These are phyloP conservation scores for Aspergillaceae sp. DNA, from an alignment of 2,329 filamentous ascomycete genomes.

Conservation along the genomic window DNA sequence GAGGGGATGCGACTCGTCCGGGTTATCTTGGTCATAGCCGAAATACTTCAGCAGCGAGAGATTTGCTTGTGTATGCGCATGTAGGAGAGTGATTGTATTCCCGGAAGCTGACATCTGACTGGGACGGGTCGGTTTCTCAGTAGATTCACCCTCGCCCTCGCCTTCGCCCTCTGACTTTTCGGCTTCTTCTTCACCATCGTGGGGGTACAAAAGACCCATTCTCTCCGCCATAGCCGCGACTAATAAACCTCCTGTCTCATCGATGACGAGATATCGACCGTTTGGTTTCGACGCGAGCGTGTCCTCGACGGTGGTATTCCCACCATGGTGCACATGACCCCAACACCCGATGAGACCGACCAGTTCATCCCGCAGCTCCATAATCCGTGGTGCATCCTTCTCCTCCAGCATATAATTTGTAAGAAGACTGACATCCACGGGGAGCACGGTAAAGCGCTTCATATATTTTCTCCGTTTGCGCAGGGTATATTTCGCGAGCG, in stretches of 20 bases:
- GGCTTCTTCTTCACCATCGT: conserved; percentile 18
- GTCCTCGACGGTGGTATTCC: conserved; percentile 22
- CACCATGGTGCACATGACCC: conserved; percentile 77
- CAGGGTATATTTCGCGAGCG: conserved; percentile 89
- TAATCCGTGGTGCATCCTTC: conserved; percentile 67
- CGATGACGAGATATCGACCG: conserved; percentile 70
- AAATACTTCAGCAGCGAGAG: conserved; percentile 84
- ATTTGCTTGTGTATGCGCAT: conserved; percentile 71
- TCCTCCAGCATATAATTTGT: conserved; percentile 70
- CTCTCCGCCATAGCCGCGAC: conserved; percentile 79
- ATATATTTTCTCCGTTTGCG: conserved; percentile 92
- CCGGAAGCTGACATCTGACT: conserved; percentile 39
- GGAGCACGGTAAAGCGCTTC: conserved; percentile 73
- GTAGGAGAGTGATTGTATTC: conserved; percentile 50
- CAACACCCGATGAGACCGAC: conserved; percentile 75
- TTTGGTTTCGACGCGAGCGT: conserved; percentile 29
- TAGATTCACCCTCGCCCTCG: conserved; percentile 12
- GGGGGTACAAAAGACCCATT: conserved; percentile 67
- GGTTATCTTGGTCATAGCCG: conserved; percentile 64
- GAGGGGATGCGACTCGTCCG: conserved; percentile 63
- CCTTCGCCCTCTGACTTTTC: too few species aligned
- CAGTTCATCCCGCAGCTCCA: conserved; percentile 81
- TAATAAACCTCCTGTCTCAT: conserved; percentile 77
- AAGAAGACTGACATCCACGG: conserved; percentile 69
- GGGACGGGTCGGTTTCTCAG: conserved; percentile 10